These are phyloP conservation scores for Dioszegia crocea DNA, from an alignment of 768 basidiomycete species.

Conservation along the genomic window DNA sequence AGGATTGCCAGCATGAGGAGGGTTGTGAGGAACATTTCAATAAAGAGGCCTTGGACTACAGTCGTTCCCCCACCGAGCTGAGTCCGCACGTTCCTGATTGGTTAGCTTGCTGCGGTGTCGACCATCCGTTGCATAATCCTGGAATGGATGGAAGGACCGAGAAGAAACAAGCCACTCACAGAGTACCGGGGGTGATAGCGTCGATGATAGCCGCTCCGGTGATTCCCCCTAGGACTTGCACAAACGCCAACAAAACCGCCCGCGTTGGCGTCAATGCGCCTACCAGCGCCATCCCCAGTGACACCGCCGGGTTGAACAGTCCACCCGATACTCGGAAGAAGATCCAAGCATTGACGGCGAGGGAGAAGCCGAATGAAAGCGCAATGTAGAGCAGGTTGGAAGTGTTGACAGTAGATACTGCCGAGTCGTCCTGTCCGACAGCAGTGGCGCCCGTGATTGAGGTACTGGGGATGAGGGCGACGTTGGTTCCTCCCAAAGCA, in stretches of 20 bases:
- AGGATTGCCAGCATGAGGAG: constrained; percentile 26
- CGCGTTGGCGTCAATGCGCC: constrained; percentile 49
- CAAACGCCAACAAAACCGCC: constrained; percentile 45
- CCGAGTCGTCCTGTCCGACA: constrained; percentile 35
- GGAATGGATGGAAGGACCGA: no score
- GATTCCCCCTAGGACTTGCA: constrained; percentile 50
- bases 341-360: constrained; percentile 50
- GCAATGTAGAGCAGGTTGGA: constrained; percentile 46
- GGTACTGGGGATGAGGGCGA: constrained; percentile 45
- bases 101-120: no score
- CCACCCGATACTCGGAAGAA: constrained; percentile 50
- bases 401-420: constrained; percentile 44
- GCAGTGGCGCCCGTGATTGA: constrained; percentile 41
- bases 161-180: constrained; percentile 13
- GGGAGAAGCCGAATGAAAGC: constrained; percentile 47
- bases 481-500: constrained; percentile 46
- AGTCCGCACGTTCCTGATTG: constrained; percentile 31
- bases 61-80: constrained; percentile 39
- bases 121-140: no score
- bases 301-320: constrained; percentile 52
- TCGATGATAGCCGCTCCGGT: constrained; percentile 47
- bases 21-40: constrained; percentile 51
- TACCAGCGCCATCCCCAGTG: constrained; percentile 49
- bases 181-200: constrained; percentile 46
- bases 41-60: constrained; percentile 49